Evolutionary conservation across 1,284 basidiomycete species (phyloP), one percentile per base, ranked within the genome.

Genomic region (Sphagnurus paluster): DNA sequence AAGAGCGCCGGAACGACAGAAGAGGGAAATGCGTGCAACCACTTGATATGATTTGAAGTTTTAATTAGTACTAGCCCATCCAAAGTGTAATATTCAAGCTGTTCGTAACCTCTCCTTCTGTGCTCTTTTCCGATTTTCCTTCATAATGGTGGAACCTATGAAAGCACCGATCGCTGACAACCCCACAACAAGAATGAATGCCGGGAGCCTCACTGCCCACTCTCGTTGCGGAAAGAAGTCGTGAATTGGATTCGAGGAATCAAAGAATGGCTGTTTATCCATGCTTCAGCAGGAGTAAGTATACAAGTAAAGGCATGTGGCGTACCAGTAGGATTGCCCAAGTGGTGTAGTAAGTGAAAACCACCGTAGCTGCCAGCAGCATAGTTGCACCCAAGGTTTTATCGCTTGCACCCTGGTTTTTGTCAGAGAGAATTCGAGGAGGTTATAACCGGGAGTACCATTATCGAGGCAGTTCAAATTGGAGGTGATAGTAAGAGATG

Each of bases 151-250:
- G 16, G 70, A 74, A 2, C 87, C 90, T 24, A 96, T 68, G 65
- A 97, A 94, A 28, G 77, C 62, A 7, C 88, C 89, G 38, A 97
- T 84, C 13, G 75, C 84, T 7, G 84, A 75, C 37, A 95, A 67
- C 11, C 93, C 93, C 5, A 89, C 60, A 5, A 93, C 74, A 4
- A 98, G 79, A 28, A 93, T 71, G 60, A 92, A 80, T 1, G 90
- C 89, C 29, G 94, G 93, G 30, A 95, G 65, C 21, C 89, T 80
- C 29, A 96, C 74, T 4, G 92, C 94, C 93, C 93, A 97, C 71
- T 94, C 91, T 46, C 94, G 77, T 6, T 88, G 63, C 0, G 91
- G 94, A 64, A 98, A 97, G 65, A 80, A 82, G 40, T 59, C 59
- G 55, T 95, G 91, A 29, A 96, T 71, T 9, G 82, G 74, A 56